phyloP scores from a whole-genome alignment of 2,329 filamentous ascomycete species.

The Pyrenophora seminiperda region DNA sequence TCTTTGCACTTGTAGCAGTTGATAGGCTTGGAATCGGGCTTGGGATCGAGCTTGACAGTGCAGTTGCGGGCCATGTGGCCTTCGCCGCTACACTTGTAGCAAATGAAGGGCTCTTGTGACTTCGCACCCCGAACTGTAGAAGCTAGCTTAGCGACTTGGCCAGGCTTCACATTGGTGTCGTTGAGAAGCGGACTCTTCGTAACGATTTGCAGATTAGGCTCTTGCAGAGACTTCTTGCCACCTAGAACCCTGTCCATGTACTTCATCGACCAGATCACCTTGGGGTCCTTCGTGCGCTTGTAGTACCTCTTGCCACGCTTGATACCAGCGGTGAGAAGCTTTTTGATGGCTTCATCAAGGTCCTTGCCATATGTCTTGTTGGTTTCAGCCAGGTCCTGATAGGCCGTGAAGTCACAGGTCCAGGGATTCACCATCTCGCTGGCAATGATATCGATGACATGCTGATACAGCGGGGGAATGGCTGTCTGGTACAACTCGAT shows the following conservation, averaged over 20 bases:
- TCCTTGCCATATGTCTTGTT: conserved; percentile 8
- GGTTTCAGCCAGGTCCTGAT: conserved; percentile 6
- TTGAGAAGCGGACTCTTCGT: no score
- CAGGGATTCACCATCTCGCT: conserved; percentile 16
- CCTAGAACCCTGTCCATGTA: not conserved
- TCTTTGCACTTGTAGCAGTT: conserved; percentile 19
- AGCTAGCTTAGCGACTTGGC: no score
- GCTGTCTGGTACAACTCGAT: conserved; percentile 11
- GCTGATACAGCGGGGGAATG: conserved; percentile 14
- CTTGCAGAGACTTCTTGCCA: not conserved
- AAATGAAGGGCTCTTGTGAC: conserved; percentile 4
- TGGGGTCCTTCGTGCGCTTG: not conserved
- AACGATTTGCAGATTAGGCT: no score
- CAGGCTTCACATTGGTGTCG: no score
- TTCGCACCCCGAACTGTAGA: not conserved
- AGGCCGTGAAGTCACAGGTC: conserved; percentile 18
- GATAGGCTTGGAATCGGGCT: no score
- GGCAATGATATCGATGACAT: conserved; percentile 6
- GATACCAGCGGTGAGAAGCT: conserved; percentile 9
- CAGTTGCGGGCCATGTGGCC: conserved; percentile 19
- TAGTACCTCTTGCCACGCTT: conserved; percentile 14
- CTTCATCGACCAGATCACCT: conserved; percentile 8
- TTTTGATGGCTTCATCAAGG: conserved; percentile 7
- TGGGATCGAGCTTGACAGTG: not conserved
- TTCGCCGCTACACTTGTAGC: conserved; percentile 18